Conservation (phyloP, 129 eudicot genomes). For the Calendula officinalis region DNA sequence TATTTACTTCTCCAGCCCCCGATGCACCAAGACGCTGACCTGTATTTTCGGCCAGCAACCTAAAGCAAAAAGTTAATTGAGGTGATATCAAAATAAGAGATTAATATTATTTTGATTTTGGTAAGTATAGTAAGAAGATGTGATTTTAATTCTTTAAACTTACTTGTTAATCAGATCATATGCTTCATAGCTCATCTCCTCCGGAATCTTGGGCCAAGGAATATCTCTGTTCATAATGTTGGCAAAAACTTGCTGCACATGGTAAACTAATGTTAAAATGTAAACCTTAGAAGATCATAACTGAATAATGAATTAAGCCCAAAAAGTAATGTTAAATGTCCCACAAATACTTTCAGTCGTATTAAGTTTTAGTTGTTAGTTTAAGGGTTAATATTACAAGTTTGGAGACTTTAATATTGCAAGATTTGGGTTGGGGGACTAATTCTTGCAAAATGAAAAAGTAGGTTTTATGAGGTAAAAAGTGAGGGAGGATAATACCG, state of each 20-base stretch:
- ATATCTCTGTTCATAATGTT: constrained; percentile 92
- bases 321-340: background rate
- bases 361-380: background rate
- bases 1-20: constrained; percentile 79
- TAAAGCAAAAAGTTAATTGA: constrained; percentile 21
- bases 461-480: no score
- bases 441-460: no score
- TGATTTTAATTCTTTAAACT: constrained; percentile 28
- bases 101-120: background rate
- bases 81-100: background rate
- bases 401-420: no score
- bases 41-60: constrained; percentile 84
- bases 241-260: constrained; percentile 86
- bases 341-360: constrained; percentile 1
- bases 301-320: background rate
- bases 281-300: background rate
- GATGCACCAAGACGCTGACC: constrained; percentile 88
- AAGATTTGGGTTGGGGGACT: no score
- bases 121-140: background rate
- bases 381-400: background rate
- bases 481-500: constrained; percentile 39
- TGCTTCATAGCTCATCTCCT: constrained; percentile 88
- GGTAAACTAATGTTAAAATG: constrained; percentile 11
- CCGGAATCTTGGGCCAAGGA: constrained; percentile 97
- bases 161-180: constrained; percentile 84